Percentiles rank a stretch among this genome's conserved stretches.
phyloP scores from a whole-genome alignment of 768 basidiomycete species.

The Tricholomella constricta region DNA sequence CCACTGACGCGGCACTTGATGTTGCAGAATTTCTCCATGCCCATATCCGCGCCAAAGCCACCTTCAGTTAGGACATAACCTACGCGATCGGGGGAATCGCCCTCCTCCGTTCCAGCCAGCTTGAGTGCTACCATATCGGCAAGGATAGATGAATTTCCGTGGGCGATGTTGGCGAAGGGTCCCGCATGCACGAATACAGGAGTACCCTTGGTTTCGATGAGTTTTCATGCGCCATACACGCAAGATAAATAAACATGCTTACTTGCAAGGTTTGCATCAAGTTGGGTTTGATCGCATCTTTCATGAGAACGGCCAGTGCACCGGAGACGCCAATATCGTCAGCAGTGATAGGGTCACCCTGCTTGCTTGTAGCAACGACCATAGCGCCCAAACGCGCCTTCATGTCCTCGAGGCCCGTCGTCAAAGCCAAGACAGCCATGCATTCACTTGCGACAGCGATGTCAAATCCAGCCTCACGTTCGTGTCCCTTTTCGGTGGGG shows the following conservation, averaged over 20 bases:
- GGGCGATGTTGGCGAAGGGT: constrained; percentile 98
- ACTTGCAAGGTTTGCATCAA: constrained; percentile 97
- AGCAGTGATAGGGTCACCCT: constrained; percentile 89
- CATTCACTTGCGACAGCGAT: constrained; percentile 97
- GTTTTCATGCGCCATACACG: not conserved
- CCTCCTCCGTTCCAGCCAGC: constrained; percentile 92
- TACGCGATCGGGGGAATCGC: constrained; percentile 75
- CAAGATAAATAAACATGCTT: constrained; percentile 5
- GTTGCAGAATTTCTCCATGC: constrained; percentile 99
- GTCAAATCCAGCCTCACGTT: constrained; percentile 91
- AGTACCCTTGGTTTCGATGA: constrained; percentile 61
- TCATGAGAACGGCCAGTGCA: constrained; percentile 95
- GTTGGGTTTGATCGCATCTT: constrained; percentile 99
- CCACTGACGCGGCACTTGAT: constrained; percentile 97
- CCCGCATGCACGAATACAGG: constrained; percentile 99
- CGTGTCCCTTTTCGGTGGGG: constrained; percentile 85
- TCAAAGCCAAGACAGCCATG: constrained; percentile 96
- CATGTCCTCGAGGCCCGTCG: constrained; percentile 90
- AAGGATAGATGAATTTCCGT: constrained; percentile 97
- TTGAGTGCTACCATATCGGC: constrained; percentile 98
- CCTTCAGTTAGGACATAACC: constrained; percentile 98
- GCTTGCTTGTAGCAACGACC: constrained; percentile 94
- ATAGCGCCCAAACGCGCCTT: constrained; percentile 89
- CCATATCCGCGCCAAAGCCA: constrained; percentile 99
- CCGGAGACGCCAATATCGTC: constrained; percentile 96